Conservation (phyloP, 2,329 filamentous ascomycete genomes). For the Colletotrichum echinochloae region DNA sequence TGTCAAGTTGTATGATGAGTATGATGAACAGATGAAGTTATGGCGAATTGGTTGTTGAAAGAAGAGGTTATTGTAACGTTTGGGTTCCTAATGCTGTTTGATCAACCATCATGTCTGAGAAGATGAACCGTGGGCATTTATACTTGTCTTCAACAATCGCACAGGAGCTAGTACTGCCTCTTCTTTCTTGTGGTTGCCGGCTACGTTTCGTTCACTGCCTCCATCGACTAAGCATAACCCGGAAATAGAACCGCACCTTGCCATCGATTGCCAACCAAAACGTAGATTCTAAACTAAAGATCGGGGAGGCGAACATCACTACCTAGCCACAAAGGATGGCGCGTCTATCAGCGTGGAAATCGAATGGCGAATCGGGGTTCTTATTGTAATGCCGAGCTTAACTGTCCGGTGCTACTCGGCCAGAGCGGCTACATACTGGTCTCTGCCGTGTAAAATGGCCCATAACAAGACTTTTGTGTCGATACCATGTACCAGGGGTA, state of each 20-base stretch:
- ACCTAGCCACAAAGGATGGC: background rate
- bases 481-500: too few species aligned
- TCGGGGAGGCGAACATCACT: background rate
- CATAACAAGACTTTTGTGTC: background rate
- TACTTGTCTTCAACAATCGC: background rate
- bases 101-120: background rate
- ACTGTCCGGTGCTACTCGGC: too few species aligned
- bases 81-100: background rate
- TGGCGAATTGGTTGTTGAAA: background rate
- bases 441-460: background rate
- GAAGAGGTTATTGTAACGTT: background rate
- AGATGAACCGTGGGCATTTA: background rate
- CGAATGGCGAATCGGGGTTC: background rate
- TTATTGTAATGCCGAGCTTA: background rate
- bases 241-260: background rate
- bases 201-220: background rate
- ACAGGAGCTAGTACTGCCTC: too few species aligned
- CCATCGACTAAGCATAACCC: background rate
- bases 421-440: background rate
- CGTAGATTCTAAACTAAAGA: accelerated
- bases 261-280: background rate
- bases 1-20: background rate
- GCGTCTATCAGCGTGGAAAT: background rate
- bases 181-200: background rate
- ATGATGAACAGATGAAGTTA: too few species aligned